phyloP scores from a whole-genome alignment of 2,329 filamentous ascomycete species.

The Arthrobotrys pseudoclavata region DNA sequence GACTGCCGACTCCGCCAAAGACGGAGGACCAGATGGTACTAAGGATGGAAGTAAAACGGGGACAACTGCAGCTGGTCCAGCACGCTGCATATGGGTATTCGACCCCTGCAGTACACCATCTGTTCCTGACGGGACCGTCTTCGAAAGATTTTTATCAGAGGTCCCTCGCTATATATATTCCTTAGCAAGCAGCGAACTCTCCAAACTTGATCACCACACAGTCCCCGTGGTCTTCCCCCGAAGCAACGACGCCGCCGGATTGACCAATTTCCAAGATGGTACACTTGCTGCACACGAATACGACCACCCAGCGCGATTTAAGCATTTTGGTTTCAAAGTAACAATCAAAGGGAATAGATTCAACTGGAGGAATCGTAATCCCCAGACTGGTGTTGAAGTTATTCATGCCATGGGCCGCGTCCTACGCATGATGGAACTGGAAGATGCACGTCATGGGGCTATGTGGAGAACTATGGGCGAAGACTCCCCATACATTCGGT shows the following conservation, averaged over 20 bases:
- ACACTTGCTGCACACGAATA: slow-evolving; percentile 7
- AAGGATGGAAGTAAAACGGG: not conserved
- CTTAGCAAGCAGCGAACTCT: slow-evolving; percentile 16
- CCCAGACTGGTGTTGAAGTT: slow-evolving; percentile 46
- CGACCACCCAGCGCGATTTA: slow-evolving; percentile 44
- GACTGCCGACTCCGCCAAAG: not conserved
- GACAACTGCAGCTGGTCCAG: not conserved
- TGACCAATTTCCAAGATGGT: not conserved
- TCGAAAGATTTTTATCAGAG: slow-evolving; percentile 26
- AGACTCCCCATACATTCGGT: not conserved
- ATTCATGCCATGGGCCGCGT: slow-evolving; percentile 38
- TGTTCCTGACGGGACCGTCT: not conserved
- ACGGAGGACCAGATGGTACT: not conserved
- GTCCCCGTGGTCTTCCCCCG: slow-evolving; percentile 30
- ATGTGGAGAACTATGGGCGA: slow-evolving; percentile 9
- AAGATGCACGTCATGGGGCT: slow-evolving; percentile 20
- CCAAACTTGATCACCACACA: slow-evolving; percentile 13
- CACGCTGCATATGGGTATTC: slow-evolving; percentile 32
- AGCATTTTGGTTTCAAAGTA: slow-evolving; percentile 9
- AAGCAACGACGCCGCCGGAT: not conserved
- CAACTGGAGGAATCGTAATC: slow-evolving; percentile 39
- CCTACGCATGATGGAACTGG: slow-evolving; percentile 32
- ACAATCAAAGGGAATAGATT: slow-evolving; percentile 21
- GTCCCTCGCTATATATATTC: slow-evolving; percentile 26
- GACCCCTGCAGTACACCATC: slow-evolving; percentile 24